A percentile compares a stretch with the other conserved stretches of the same genome.
Conservation (phyloP, 192 early-diverging fungal genomes). For the Phlyctochytrium arcticum region DNA sequence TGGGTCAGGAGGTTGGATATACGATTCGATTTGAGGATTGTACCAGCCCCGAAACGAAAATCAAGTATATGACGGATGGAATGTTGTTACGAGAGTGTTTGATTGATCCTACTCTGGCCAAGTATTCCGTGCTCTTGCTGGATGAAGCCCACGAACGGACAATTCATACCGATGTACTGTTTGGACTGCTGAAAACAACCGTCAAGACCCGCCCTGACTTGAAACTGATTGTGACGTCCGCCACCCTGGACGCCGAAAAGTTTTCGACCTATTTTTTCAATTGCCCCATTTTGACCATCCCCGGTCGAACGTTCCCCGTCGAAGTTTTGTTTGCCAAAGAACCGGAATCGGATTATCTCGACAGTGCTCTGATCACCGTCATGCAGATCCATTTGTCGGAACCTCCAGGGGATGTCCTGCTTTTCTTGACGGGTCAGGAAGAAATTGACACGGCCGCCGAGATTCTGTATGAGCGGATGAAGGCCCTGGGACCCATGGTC, state of each 20-base stretch:
- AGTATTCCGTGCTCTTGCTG: slow-evolving; percentile 91
- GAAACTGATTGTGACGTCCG: slow-evolving; percentile 92
- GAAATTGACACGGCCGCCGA: slow-evolving; percentile 85
- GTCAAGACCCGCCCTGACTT: slow-evolving; percentile 77
- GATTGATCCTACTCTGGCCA: slow-evolving; percentile 71
- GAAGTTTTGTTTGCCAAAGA: slow-evolving; percentile 93
- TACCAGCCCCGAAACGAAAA: slow-evolving; percentile 78
- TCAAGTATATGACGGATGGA: slow-evolving; percentile 99
- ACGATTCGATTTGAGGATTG: slow-evolving; percentile 99
- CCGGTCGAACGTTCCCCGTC: slow-evolving; percentile 91
- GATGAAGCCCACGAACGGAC: slow-evolving; percentile 99
- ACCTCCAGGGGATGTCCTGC: slow-evolving; percentile 86
- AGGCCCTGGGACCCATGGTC: slow-evolving; percentile 62
- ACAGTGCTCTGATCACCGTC: slow-evolving; percentile 86
- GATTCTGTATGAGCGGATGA: slow-evolving; percentile 73
- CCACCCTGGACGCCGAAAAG: slow-evolving; percentile 91
- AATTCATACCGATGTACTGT: slow-evolving; percentile 90
- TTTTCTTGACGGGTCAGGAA: slow-evolving; percentile 98
- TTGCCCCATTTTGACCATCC: slow-evolving; percentile 96
- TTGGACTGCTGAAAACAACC: slow-evolving; percentile 87
- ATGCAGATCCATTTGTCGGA: slow-evolving; percentile 97
- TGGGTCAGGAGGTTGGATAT: slow-evolving; percentile 96
- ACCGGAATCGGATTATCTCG: slow-evolving; percentile 91
- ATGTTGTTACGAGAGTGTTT: slow-evolving; percentile 92
- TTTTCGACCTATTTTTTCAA: slow-evolving; percentile 85